phyloP scores from a whole-genome alignment of 345 rosid species.

The Sonneratia alba region DNA sequence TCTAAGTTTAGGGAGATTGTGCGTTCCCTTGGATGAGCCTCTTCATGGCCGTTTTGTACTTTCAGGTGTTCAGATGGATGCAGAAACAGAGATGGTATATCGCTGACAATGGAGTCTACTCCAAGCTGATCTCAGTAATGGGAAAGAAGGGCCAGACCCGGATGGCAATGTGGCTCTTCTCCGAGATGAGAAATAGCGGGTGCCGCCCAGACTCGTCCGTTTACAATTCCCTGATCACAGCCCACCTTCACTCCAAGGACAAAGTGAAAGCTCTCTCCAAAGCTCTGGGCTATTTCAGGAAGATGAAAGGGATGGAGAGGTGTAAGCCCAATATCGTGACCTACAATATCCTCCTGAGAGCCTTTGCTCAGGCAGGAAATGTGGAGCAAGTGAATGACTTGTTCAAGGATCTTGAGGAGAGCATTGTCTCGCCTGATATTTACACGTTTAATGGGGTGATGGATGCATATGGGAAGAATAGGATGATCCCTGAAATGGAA shows the following conservation, averaged over 20 bases:
- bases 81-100: slow-evolving; percentile 91
- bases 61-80: slow-evolving; percentile 97
- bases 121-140: slow-evolving; percentile 73
- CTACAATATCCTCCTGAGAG: slow-evolving; percentile 80
- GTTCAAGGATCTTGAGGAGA: slow-evolving; percentile 63
- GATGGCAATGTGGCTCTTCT: slow-evolving; percentile 97
- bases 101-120: slow-evolving; percentile 76
- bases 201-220: slow-evolving; percentile 90
- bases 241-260: slow-evolving; percentile 78
- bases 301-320: slow-evolving; percentile 71
- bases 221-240: slow-evolving; percentile 75
- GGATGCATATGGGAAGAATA: slow-evolving; percentile 92
- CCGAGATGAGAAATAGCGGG: slow-evolving; percentile 93
- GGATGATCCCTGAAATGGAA: slow-evolving; percentile 94
- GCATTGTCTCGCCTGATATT: slow-evolving; percentile 55
- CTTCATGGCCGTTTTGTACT: neutral
- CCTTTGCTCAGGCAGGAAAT: slow-evolving; percentile 71
- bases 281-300: slow-evolving; percentile 63
- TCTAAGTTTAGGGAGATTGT: neutral
- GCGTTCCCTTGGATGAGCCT: neutral
- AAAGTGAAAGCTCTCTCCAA: slow-evolving; percentile 76
- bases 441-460: slow-evolving; percentile 82
- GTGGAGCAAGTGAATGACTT: slow-evolving; percentile 59
- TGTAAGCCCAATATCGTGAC: slow-evolving; percentile 84
- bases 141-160: slow-evolving; percentile 83